Percentiles rank a stretch among this genome's conserved stretches.
phyloP scores from a whole-genome alignment of 495 filamentous ascomycete genomes.

The Ramalina peruviana region DNA sequence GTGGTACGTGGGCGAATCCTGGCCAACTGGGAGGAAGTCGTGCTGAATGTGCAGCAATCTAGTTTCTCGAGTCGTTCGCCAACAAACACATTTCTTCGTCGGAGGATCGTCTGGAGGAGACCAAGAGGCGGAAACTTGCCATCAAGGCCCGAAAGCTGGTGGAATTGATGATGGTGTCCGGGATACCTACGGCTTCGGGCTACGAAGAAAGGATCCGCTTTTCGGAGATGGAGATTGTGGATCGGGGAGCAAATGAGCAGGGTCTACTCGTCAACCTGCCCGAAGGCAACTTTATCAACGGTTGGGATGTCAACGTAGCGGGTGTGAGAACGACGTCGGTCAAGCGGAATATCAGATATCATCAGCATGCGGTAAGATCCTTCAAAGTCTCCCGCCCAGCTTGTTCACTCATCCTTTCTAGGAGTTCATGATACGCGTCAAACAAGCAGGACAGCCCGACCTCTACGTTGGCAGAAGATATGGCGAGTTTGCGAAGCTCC shows the following conservation, averaged over 20 bases:
- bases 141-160: slow-evolving; percentile 88
- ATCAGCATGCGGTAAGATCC: slow-evolving; percentile 72
- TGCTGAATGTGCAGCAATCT: not conserved
- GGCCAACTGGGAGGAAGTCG: not conserved
- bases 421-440: slow-evolving; percentile 85
- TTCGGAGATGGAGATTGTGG: slow-evolving; percentile 90
- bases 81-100: slow-evolving; percentile 94
- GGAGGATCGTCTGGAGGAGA: slow-evolving; percentile 89
- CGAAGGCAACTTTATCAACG: slow-evolving; percentile 80
- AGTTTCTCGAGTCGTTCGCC: slow-evolving; percentile 98
- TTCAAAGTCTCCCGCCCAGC: not conserved
- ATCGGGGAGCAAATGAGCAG: slow-evolving; percentile 79
- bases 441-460: slow-evolving; percentile 53
- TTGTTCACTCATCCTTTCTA: slow-evolving; percentile 17
- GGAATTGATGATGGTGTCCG: slow-evolving; percentile 98
- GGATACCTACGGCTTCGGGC: slow-evolving; percentile 85
- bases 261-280: slow-evolving; percentile 75
- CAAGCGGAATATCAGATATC: slow-evolving; percentile 78
- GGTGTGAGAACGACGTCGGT: slow-evolving; percentile 67
- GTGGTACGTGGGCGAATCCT: slow-evolving; percentile 38
- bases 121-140: slow-evolving; percentile 84
- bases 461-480: slow-evolving; percentile 73
- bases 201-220: slow-evolving; percentile 96
- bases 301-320: slow-evolving; percentile 94
- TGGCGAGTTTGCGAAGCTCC: slow-evolving; percentile 69